Conservation (phyloP, 768 basidiomycete genomes). For the Sarcodon sp. region DNA sequence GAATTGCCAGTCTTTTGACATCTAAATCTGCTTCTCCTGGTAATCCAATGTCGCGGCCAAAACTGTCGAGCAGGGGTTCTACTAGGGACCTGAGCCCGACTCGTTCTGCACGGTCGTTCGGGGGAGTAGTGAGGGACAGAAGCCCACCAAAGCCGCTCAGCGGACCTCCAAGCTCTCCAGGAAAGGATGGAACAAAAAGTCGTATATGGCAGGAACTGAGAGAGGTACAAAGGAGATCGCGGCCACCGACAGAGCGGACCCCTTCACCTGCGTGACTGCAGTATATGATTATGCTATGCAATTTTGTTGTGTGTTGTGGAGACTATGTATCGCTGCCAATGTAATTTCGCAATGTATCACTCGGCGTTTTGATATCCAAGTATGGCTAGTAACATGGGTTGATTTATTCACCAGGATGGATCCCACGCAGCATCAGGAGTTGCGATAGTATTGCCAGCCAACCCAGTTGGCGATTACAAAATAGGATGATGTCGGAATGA, state of each 20-base stretch:
- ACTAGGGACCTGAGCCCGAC: constrained; percentile 25
- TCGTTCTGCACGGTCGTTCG: constrained; percentile 17
- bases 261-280: constrained; percentile 10
- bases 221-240: constrained; percentile 33
- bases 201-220: constrained; percentile 44
- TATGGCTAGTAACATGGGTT: too few relatives aligned
- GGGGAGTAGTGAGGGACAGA: constrained; percentile 7
- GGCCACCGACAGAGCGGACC: constrained; percentile 30
- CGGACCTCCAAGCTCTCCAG: constrained; percentile 15
- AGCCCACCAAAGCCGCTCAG: constrained; percentile 7
- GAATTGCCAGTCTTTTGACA: constrained; percentile 1
- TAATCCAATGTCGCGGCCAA: constrained; percentile 18
- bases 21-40: not conserved
- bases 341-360: not conserved
- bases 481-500: constrained; percentile 73
- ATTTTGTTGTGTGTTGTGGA: constrained; percentile 1
- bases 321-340: not conserved
- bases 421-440: constrained; percentile 38
- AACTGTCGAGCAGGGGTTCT: constrained; percentile 18
- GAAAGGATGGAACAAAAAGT: constrained; percentile 26
- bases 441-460: constrained; percentile 94
- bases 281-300: constrained; percentile 10
- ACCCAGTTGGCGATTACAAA: constrained; percentile 99
- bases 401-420: too few relatives aligned
- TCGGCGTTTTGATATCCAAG: too few relatives aligned